These are phyloP conservation scores for Veloboletus limbatus DNA, from an alignment of 1,284 basidiomycete genomes.

Conservation along the genomic window DNA sequence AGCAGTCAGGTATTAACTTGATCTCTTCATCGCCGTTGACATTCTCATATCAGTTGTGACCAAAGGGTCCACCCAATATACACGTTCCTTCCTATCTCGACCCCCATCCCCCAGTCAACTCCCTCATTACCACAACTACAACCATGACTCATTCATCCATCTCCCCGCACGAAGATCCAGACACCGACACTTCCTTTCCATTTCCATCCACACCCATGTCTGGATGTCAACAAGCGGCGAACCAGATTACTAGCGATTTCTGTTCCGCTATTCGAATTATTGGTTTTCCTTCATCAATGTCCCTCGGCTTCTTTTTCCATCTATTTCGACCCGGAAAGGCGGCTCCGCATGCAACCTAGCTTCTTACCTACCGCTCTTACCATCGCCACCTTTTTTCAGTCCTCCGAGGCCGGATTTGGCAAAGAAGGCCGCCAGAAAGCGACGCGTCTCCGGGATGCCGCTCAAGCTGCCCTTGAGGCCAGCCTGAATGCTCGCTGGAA, in stretches of 20 bases:
- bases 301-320: constrained; percentile 58
- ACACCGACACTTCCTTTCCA: constrained; percentile 32
- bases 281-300: constrained; percentile 74
- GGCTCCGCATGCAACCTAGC: constrained; percentile 63
- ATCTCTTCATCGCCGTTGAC: constrained; percentile 20
- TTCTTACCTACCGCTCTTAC: constrained; percentile 64
- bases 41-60: constrained; percentile 26
- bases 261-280: constrained; percentile 63
- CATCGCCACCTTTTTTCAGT: constrained; percentile 65
- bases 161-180: constrained; percentile 28
- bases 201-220: constrained; percentile 37
- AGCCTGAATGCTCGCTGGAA: constrained; percentile 66
- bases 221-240: constrained; percentile 44
- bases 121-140: not conserved
- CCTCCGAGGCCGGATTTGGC: constrained; percentile 56
- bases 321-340: constrained; percentile 51
- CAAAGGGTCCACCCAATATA: constrained; percentile 21
- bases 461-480: constrained; percentile 67
- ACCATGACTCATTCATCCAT: constrained; percentile 7
- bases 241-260: constrained; percentile 51
- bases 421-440: constrained; percentile 51
- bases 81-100: constrained; percentile 6
- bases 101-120: constrained; percentile 1
- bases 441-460: constrained; percentile 57
- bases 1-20: constrained; percentile 32